A percentile compares a stretch with the other conserved stretches of the same genome.
phyloP scores from a whole-genome alignment of 176 grass and related monocot species.

The Bolboschoenus planiculmis region DNA sequence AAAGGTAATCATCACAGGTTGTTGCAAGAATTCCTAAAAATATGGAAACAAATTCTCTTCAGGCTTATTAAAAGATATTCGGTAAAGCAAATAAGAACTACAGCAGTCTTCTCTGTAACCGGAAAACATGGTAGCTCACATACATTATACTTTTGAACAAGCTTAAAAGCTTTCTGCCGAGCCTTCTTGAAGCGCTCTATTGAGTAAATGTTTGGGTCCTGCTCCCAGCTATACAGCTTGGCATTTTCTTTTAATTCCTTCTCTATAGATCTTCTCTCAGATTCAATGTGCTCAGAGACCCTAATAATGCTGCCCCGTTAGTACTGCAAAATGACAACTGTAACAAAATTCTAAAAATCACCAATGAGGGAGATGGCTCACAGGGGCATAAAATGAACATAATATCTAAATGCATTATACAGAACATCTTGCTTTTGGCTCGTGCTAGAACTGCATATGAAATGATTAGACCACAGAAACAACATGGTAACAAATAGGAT shows the following conservation, averaged over 20 bases:
- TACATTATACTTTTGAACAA: slow-evolving; percentile 71
- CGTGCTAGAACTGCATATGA: slow-evolving; percentile 32
- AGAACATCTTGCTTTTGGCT: slow-evolving; percentile 60
- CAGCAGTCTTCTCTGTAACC: background rate
- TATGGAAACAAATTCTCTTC: slow-evolving; percentile 7
- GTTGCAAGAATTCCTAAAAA: slow-evolving; percentile 55
- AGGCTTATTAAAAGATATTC: slow-evolving; percentile 5
- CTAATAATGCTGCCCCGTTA: slow-evolving; percentile 30
- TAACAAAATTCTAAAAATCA: slow-evolving; percentile 24
- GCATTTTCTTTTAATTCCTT: slow-evolving; percentile 66
- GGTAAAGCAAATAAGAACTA: too few species aligned
- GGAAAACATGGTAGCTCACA: slow-evolving; percentile 21
- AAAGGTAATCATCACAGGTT: slow-evolving; percentile 52
- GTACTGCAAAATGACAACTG: slow-evolving; percentile 8
- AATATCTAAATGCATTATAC: slow-evolving; percentile 92
- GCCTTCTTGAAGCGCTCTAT: slow-evolving; percentile 76
- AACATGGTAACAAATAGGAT: slow-evolving; percentile 3
- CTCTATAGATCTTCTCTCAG: slow-evolving; percentile 50
- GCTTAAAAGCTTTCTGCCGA: slow-evolving; percentile 69
- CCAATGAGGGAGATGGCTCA: slow-evolving; percentile 33
- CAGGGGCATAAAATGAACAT: slow-evolving; percentile 72
- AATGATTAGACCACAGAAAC: slow-evolving; percentile 23
- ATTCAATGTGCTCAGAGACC: slow-evolving; percentile 53
- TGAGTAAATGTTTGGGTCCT: slow-evolving; percentile 47
- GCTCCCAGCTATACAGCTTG: slow-evolving; percentile 86